Evolutionary conservation across 164 flowering plant species (phyloP).

Genomic region (Chimonanthus praecox): DNA sequence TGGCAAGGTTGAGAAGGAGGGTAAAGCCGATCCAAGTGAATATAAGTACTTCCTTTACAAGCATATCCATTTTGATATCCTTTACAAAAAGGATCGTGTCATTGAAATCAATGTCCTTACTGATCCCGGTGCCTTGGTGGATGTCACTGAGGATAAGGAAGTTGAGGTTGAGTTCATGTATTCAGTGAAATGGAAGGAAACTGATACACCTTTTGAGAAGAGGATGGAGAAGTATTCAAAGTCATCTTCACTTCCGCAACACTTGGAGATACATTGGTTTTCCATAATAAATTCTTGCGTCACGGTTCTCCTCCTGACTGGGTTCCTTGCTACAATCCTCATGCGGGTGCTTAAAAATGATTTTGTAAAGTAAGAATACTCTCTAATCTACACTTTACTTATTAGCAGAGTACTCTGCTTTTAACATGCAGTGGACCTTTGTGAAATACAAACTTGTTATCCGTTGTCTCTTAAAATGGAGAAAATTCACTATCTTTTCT

Average conservation of each 20-base stretch:
- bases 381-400: background rate
- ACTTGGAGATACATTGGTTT: conserved; percentile 43
- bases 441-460: background rate
- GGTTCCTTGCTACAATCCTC: conserved; percentile 40
- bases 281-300: conserved; percentile 41
- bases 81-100: conserved; percentile 34
- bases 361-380: conserved; percentile 30
- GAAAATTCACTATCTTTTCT: no score
- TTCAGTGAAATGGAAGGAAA: conserved; percentile 37
- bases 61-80: conserved; percentile 32
- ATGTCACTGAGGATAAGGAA: conserved; percentile 35
- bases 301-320: conserved; percentile 38
- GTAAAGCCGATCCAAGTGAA: conserved; percentile 28
- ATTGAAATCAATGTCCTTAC: conserved; percentile 34
- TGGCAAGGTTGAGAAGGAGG: conserved; percentile 34
- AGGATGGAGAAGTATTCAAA: conserved; percentile 38
- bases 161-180: conserved; percentile 35
- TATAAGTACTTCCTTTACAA: conserved; percentile 29
- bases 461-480: background rate
- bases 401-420: background rate
- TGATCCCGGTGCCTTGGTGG: conserved; percentile 29
- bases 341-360: conserved; percentile 44
- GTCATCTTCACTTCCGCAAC: conserved; percentile 30
- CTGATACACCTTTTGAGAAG: conserved; percentile 27
- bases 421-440: no score